Conservation (phyloP, 208 protist genomes). For the Strigomonas culicis region DNA sequence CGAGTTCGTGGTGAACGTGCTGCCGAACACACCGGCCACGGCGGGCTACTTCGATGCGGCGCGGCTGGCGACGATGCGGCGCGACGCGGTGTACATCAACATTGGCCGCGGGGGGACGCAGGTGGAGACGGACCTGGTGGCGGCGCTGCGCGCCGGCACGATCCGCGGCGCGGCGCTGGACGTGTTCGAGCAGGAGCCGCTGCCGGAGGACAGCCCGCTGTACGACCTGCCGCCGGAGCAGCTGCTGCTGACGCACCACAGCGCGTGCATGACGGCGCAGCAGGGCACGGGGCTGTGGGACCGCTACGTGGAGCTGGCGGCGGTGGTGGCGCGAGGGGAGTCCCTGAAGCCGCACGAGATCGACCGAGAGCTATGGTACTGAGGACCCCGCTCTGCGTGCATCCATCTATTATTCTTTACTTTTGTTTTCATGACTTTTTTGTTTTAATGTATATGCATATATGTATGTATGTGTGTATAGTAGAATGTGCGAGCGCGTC, state of each 20-base stretch:
- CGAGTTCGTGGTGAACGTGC: constrained; percentile 56
- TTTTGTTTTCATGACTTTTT: background rate
- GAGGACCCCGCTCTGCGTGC: background rate
- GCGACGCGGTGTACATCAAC: constrained; percentile 53
- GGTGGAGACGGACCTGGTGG: constrained; percentile 37
- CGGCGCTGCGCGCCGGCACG: constrained; percentile 24
- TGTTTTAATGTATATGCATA: background rate
- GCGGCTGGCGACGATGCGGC: constrained; percentile 47
- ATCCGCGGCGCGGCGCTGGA: constrained; percentile 55
- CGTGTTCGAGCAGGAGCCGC: constrained; percentile 64
- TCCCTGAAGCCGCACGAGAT: background rate
- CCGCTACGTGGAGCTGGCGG: constrained; percentile 12
- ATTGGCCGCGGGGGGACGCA: constrained; percentile 50
- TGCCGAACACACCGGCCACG: constrained; percentile 41
- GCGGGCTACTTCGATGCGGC: constrained; percentile 41
- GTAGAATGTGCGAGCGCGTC: background rate
- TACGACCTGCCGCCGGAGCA: constrained; percentile 38
- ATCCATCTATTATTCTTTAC: background rate
- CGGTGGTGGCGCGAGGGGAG: background rate
- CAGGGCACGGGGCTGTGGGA: constrained; percentile 17
- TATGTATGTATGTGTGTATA: background rate
- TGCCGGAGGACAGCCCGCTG: constrained; percentile 30
- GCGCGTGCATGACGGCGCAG: constrained; percentile 37
- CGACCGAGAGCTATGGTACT: constrained; percentile 22
- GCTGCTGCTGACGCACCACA: constrained; percentile 45